Conservation (phyloP, 768 basidiomycete species). For the Chalciporus chontae region DNA sequence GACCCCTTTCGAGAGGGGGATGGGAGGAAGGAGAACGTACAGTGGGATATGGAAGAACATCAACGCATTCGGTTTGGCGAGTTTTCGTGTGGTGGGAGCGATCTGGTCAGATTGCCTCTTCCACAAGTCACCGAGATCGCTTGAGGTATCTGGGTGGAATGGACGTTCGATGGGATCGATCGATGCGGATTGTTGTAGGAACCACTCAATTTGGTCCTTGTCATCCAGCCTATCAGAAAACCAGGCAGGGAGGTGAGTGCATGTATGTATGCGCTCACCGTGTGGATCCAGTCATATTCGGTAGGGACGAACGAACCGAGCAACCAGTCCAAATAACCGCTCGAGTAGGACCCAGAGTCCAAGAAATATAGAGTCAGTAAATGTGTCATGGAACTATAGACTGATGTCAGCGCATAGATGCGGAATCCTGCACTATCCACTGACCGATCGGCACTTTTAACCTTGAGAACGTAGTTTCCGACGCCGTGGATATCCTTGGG, state of each 20-base stretch:
- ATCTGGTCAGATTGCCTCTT: conserved; percentile 58
- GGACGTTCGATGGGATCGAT: conserved; percentile 79
- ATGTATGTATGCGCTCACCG: conserved; percentile 36
- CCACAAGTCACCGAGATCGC: conserved; percentile 70
- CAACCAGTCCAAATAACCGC: conserved; percentile 56
- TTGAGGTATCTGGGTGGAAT: conserved; percentile 71
- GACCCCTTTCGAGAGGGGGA: neutral
- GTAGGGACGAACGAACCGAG: conserved; percentile 59
- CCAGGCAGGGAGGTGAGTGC: neutral
- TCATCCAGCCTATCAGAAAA: neutral
- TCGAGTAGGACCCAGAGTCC: conserved; percentile 80
- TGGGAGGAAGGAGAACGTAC: conserved; percentile 38
- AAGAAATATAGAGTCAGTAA: conserved; percentile 90
- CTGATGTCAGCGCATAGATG: conserved; percentile 5
- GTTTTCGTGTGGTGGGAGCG: conserved; percentile 46
- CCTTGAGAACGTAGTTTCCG: conserved; percentile 88
- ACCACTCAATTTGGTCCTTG: conserved; percentile 84
- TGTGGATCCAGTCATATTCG: conserved; percentile 83
- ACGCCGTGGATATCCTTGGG: conserved; percentile 84
- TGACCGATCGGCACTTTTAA: conserved; percentile 80
- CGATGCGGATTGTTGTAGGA: conserved; percentile 74
- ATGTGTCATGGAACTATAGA: conserved; percentile 75
- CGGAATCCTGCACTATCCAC: conserved; percentile 26
- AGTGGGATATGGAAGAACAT: conserved; percentile 99
- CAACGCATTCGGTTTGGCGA: conserved; percentile 92